phyloP scores from a whole-genome alignment of 164 flowering plant genomes.

The Cinnamomum micranthum region DNA sequence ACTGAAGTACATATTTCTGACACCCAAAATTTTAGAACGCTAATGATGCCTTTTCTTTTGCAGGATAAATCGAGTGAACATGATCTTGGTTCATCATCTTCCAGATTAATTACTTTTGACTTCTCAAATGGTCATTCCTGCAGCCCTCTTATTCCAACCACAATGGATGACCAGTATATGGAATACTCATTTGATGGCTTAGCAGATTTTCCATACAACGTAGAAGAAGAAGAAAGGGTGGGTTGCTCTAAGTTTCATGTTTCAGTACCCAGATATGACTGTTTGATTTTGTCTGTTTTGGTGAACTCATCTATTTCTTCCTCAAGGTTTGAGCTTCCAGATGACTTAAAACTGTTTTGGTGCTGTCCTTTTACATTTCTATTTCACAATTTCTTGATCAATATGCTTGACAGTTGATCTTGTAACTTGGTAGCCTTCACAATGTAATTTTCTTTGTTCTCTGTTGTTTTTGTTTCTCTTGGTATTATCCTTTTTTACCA shows the following conservation, averaged over 20 bases:
- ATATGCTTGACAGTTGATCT: no score
- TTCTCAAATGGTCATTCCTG: constrained; percentile 56
- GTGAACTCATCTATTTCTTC: no score
- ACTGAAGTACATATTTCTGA: background rate
- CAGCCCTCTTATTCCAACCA: constrained; percentile 56
- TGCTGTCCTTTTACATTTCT: no score
- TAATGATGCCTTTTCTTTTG: constrained; percentile 10
- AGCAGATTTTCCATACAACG: constrained; percentile 63
- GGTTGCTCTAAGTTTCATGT: constrained; percentile 3
- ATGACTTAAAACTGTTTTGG: no score
- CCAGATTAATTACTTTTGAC: constrained; percentile 77
- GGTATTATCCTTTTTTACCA: no score
- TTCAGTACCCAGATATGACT: background rate
- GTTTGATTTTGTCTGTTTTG: background rate
- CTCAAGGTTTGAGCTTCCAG: no score
- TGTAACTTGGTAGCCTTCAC: no score
- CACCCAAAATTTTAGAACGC: background rate
- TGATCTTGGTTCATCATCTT: constrained; percentile 52
- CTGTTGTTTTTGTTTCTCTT: no score
- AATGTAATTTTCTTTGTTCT: no score
- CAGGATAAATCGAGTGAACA: constrained; percentile 47
- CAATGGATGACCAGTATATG: constrained; percentile 65
- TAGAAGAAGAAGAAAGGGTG: constrained; percentile 92
- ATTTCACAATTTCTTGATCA: no score
- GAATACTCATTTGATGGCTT: constrained; percentile 68